Evolutionary conservation across 202 grass and related monocot species (phyloP).

Genomic region (Digitaria exilis): DNA sequence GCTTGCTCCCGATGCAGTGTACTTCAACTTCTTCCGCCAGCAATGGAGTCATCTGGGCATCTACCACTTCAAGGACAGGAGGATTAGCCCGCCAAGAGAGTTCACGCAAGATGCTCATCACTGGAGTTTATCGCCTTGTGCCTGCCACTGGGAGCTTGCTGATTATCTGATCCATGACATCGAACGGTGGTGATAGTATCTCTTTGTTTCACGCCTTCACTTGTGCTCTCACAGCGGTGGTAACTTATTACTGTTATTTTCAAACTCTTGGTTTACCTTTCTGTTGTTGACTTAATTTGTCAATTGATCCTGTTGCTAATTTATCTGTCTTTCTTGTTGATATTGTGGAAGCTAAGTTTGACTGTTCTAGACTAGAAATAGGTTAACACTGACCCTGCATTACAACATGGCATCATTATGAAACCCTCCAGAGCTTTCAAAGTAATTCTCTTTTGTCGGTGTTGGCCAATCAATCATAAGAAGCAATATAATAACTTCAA

Average conservation of each 20-base stretch:
- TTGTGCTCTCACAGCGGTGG: too few relatives aligned
- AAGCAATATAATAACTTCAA: too few relatives aligned
- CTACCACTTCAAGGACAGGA: neutral
- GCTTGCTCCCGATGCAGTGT: neutral
- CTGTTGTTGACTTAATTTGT: too few relatives aligned
- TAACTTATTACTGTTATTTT: too few relatives aligned
- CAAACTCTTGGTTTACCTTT: too few relatives aligned
- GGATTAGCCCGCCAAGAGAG: neutral
- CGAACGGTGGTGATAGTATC: neutral
- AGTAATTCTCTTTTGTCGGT: too few relatives aligned
- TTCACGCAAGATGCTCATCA: neutral
- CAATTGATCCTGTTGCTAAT: too few relatives aligned
- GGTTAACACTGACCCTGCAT: too few relatives aligned
- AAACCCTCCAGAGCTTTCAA: too few relatives aligned
- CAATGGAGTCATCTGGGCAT: neutral
- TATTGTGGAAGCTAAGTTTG: neutral
- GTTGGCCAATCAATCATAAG: too few relatives aligned
- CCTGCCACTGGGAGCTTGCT: constrained; percentile 15
- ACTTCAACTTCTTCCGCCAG: neutral
- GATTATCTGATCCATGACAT: neutral
- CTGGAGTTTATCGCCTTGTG: neutral
- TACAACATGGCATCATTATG: too few relatives aligned
- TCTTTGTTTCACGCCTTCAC: neutral
- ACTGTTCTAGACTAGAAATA: neutral
- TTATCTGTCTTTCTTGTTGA: neutral